Conservation (phyloP, 1,284 basidiomycete species). For the Paramarasmius palmivorus region DNA sequence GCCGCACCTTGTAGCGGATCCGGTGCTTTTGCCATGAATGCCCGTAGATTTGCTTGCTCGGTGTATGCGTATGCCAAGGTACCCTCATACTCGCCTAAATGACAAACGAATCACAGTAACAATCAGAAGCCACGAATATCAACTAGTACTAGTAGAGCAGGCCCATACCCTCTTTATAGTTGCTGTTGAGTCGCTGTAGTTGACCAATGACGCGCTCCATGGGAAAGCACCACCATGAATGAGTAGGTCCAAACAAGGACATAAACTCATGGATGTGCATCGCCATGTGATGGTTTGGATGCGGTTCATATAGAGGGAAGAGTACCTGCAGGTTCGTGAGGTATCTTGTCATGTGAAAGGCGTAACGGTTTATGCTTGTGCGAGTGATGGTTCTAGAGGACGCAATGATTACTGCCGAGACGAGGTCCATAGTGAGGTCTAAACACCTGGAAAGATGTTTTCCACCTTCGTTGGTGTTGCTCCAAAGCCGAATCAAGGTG, state of each 20-base stretch:
- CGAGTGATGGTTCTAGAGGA: neutral
- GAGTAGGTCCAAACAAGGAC: conserved; percentile 21
- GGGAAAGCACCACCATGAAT: conserved; percentile 28
- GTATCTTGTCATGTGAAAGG: conserved; percentile 9
- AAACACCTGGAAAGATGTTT: too few relatives aligned
- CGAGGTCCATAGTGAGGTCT: conserved; percentile 1
- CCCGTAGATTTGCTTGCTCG: neutral
- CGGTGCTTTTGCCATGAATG: too few relatives aligned
- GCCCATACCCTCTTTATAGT: conserved; percentile 22
- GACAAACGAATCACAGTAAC: neutral
- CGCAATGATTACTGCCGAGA: neutral
- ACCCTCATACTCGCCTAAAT: neutral
- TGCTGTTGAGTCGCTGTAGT: conserved; percentile 24
- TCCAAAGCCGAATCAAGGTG: neutral
- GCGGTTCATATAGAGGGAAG: conserved; percentile 13
- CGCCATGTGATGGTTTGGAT: conserved; percentile 21
- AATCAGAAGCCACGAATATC: conserved; percentile 1
- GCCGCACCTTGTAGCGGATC: too few relatives aligned
- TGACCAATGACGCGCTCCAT: conserved; percentile 23
- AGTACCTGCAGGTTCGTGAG: conserved; percentile 10
- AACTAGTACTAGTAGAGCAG: too few relatives aligned
- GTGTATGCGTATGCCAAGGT: neutral
- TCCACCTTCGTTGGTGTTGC: neutral
- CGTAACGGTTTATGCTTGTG: neutral
- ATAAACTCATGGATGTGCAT: conserved; percentile 23